phyloP scores from a whole-genome alignment of 129 eudicot genomes.

The Cynara cardunculus region DNA sequence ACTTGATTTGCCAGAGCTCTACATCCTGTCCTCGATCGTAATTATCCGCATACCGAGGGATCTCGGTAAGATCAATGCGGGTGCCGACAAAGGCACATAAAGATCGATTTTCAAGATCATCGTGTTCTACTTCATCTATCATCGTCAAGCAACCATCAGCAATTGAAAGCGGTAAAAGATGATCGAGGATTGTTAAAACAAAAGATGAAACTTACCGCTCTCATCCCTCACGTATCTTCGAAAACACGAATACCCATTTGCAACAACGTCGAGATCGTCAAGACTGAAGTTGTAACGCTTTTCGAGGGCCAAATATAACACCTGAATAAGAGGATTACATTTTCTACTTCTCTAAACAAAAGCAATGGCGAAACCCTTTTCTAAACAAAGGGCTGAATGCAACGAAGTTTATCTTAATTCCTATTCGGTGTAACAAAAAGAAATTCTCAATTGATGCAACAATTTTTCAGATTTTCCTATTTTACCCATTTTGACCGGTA shows the following conservation, averaged over 20 bases:
- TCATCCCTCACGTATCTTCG: constrained; percentile 52
- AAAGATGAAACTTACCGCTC: constrained; percentile 32
- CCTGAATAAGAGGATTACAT: constrained; percentile 32
- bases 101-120: constrained; percentile 21
- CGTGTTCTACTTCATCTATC: constrained; percentile 31
- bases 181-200: background rate
- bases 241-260: constrained; percentile 93
- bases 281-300: constrained; percentile 86
- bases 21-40: constrained; percentile 73
- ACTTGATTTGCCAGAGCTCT: constrained; percentile 81
- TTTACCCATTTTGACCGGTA: no score
- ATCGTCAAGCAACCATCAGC: background rate
- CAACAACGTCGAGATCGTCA: constrained; percentile 70
- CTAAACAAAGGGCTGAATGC: no score
- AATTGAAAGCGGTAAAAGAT: background rate
- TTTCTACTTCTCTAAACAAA: background rate
- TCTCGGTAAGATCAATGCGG: constrained; percentile 46
- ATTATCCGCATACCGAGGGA: constrained; percentile 60
- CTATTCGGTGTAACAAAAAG: no score
- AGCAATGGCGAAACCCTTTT: background rate
- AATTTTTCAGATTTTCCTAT: background rate
- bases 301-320: constrained; percentile 83
- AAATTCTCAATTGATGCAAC: no score
- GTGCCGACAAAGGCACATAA: constrained; percentile 49
- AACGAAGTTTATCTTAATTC: no score